Evolutionary conservation across 176 grass and related monocot species (phyloP).

Genomic region (Oryza meyeriana): DNA sequence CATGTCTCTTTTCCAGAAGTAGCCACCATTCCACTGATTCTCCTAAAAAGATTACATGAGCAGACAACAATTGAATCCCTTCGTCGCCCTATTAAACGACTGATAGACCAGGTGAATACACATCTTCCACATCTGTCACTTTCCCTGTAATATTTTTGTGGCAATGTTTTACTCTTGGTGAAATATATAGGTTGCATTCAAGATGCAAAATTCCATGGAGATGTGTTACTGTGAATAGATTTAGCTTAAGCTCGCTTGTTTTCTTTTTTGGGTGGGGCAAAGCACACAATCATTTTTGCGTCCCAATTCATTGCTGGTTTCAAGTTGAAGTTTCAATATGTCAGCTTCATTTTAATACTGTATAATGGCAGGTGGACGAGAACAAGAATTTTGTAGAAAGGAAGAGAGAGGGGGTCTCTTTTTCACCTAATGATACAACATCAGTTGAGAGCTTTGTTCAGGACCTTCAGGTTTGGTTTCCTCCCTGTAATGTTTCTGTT

Average conservation of each 20-base stretch:
- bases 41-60: slow-evolving; percentile 78
- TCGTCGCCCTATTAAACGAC: slow-evolving; percentile 55
- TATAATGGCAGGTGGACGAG: slow-evolving; percentile 57
- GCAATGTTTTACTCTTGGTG: not conserved
- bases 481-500: not conserved
- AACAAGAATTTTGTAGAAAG: slow-evolving; percentile 71
- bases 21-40: slow-evolving; percentile 68
- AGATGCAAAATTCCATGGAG: not conserved
- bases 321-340: not conserved
- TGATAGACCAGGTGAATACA: slow-evolving; percentile 80
- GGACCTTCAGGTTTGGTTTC: slow-evolving; percentile 62
- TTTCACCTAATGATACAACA: slow-evolving; percentile 75
- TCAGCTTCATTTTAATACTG: slow-evolving; percentile 23
- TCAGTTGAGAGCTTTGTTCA: slow-evolving; percentile 70
- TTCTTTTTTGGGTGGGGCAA: not conserved
- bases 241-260: not conserved
- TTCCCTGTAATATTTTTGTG: slow-evolving; percentile 11
- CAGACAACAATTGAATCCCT: slow-evolving; percentile 54
- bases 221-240: not conserved
- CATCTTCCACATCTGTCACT: not conserved
- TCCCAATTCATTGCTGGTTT: not conserved
- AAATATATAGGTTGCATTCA: not conserved
- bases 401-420: slow-evolving; percentile 70
- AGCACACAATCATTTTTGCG: not conserved
- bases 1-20: slow-evolving; percentile 96